phyloP scores from a whole-genome alignment of 306 rosid genomes.

The Vicia faba region DNA sequence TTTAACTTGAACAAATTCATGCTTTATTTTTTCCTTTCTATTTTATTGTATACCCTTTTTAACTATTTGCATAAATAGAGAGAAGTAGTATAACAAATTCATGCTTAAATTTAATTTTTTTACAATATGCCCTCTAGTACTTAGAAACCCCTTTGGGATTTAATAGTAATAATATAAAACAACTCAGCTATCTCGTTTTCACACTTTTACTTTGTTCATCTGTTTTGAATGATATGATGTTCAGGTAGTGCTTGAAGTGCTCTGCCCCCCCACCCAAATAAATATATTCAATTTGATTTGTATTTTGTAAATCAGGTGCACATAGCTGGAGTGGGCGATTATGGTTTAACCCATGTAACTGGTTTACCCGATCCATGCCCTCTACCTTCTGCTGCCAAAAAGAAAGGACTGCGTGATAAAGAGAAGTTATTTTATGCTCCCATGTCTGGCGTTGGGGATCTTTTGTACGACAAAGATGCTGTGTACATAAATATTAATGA shows the following conservation, averaged over 20 bases:
- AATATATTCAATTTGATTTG: constrained; percentile 28
- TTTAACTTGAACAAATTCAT: constrained; percentile 1
- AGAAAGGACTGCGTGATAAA: constrained; percentile 94
- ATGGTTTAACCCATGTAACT: constrained; percentile 57
- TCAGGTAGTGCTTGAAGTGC: constrained; percentile 13
- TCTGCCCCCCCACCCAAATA: not conserved
- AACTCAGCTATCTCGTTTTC: not conserved
- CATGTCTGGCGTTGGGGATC: constrained; percentile 97
- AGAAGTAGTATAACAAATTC: not conserved
- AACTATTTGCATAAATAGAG: not conserved
- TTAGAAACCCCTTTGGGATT: no score
- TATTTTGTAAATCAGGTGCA: constrained; percentile 69
- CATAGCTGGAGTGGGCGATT: constrained; percentile 96
- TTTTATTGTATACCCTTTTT: not conserved
- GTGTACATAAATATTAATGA: constrained; percentile 87
- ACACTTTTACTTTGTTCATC: constrained; percentile 1
- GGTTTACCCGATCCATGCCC: constrained; percentile 91
- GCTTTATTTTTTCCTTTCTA: not conserved
- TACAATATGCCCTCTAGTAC: no score
- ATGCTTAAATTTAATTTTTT: not conserved
- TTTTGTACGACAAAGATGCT: constrained; percentile 92
- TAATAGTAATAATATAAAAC: not conserved
- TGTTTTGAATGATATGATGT: constrained; percentile 18
- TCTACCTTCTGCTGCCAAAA: constrained; percentile 96
- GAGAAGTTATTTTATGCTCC: constrained; percentile 92